A percentile compares a stretch with the other conserved stretches of the same genome.
phyloP scores from a whole-genome alignment of 768 basidiomycete species.

The Cystofilobasidium capitatum region DNA sequence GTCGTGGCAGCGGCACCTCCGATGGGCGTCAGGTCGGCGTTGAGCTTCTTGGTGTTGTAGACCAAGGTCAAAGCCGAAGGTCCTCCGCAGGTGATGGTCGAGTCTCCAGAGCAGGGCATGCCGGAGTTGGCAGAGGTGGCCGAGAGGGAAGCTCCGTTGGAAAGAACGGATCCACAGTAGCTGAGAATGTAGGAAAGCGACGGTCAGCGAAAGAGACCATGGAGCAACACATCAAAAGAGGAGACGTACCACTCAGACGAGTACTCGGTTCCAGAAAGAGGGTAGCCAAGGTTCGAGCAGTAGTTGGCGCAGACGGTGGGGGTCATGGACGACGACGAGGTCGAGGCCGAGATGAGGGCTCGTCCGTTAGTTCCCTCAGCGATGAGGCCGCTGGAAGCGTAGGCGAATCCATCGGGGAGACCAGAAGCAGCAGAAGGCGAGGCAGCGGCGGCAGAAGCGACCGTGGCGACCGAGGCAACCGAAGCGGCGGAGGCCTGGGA shows the following conservation, averaged over 20 bases:
- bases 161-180: slow-evolving; percentile 47
- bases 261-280: not conserved
- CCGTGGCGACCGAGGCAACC: not conserved
- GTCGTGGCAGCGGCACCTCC: not conserved
- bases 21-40: slow-evolving; percentile 9
- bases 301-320: not conserved
- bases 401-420: not conserved
- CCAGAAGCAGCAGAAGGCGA: not conserved
- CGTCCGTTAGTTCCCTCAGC: slow-evolving; percentile 13
- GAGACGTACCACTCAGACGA: not conserved
- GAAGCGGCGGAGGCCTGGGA: slow-evolving; percentile 1
- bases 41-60: slow-evolving; percentile 18
- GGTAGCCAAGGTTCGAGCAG: slow-evolving; percentile 5
- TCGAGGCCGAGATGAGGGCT: slow-evolving; percentile 2
- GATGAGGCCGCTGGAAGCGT: not conserved
- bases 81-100: slow-evolving; percentile 4
- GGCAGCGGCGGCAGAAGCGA: not conserved
- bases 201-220: not conserved
- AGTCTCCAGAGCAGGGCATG: slow-evolving; percentile 34
- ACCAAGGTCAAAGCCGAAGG: slow-evolving; percentile 4
- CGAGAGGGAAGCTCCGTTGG: slow-evolving; percentile 43
- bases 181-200: slow-evolving; percentile 15
- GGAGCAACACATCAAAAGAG: not conserved
- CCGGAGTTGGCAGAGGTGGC: slow-evolving; percentile 27
- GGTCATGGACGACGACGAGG: not conserved